Evolutionary conservation across 2,329 filamentous ascomycete species (phyloP).

Genomic region (Diaporthe capsici): DNA sequence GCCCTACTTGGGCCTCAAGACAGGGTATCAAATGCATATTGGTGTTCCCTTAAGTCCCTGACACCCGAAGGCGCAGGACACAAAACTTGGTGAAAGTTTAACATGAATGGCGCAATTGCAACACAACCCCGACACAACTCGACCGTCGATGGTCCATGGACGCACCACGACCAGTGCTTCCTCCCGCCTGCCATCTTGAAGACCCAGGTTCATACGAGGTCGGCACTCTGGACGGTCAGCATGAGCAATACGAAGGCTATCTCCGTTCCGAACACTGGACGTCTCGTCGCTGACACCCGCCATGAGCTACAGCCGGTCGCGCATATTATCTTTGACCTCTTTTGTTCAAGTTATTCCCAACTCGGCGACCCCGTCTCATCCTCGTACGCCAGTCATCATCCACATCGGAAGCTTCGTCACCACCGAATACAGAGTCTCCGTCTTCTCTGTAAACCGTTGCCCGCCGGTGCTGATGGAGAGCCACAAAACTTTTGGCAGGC

Average conservation of each 20-base stretch:
- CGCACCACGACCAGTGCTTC: not conserved
- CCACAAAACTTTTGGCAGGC: not conserved
- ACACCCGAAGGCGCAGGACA: not conserved
- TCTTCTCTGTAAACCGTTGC: not conserved
- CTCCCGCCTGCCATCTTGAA: not conserved
- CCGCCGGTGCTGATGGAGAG: not conserved
- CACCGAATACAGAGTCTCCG: not conserved
- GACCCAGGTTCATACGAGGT: too few relatives aligned
- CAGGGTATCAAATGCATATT: constrained; percentile 3
- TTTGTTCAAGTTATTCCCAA: not conserved
- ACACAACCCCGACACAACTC: not conserved
- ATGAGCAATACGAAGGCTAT: not conserved
- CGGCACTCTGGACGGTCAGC: too few relatives aligned
- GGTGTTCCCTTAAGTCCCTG: not conserved
- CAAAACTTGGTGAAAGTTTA: not conserved
- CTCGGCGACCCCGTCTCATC: not conserved
- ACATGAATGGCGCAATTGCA: not conserved
- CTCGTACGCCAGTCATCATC: not conserved
- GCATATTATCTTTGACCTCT: not conserved
- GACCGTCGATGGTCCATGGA: not conserved
- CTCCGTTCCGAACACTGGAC: not conserved
- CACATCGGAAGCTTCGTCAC: not conserved
- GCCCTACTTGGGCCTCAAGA: not conserved
- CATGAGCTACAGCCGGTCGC: too few relatives aligned
- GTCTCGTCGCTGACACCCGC: not conserved